Evolutionary conservation across 805 yeast species (phyloP).

Genomic region (Candida anglica): DNA sequence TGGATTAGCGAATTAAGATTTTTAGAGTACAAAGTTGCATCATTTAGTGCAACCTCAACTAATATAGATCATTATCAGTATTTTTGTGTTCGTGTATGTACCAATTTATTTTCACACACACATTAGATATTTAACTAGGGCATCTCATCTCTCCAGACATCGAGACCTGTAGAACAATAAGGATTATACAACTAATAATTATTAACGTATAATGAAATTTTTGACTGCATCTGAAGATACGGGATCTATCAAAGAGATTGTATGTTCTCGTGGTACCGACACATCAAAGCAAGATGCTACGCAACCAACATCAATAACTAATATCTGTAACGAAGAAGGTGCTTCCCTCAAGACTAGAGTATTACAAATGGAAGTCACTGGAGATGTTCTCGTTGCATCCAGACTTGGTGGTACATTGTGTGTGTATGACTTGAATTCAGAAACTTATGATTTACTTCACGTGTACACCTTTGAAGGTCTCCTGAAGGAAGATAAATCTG

Average conservation of each 20-base stretch:
- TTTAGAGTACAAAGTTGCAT: not conserved
- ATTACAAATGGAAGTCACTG: constrained; percentile 23
- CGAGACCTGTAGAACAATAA: too few species aligned
- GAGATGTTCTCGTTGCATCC: constrained; percentile 36
- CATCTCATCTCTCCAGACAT: too few species aligned
- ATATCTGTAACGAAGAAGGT: constrained; percentile 28
- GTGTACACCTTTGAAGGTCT: constrained; percentile 9
- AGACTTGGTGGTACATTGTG: constrained; percentile 41
- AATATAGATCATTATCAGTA: too few species aligned
- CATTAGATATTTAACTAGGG: too few species aligned
- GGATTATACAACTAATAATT: too few species aligned
- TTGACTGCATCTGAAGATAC: constrained; percentile 63
- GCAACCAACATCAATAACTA: constrained; percentile 56
- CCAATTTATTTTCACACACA: too few species aligned
- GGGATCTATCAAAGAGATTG: constrained; percentile 61
- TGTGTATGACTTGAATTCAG: constrained; percentile 29
- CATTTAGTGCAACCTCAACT: too few species aligned
- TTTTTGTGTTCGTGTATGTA: too few species aligned
- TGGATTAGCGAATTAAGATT: constrained; percentile 16
- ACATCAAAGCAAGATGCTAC: constrained; percentile 66
- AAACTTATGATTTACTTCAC: constrained; percentile 36
- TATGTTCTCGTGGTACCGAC: constrained; percentile 68
- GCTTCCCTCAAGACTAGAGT: constrained; percentile 30
- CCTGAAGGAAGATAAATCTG: constrained; percentile 23
- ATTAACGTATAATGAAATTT: constrained; percentile 51